A percentile compares a stretch with the other conserved stretches of the same genome.
Evolutionary conservation across 1,284 basidiomycete species (phyloP).

Genomic region (Pascua guehoae): DNA sequence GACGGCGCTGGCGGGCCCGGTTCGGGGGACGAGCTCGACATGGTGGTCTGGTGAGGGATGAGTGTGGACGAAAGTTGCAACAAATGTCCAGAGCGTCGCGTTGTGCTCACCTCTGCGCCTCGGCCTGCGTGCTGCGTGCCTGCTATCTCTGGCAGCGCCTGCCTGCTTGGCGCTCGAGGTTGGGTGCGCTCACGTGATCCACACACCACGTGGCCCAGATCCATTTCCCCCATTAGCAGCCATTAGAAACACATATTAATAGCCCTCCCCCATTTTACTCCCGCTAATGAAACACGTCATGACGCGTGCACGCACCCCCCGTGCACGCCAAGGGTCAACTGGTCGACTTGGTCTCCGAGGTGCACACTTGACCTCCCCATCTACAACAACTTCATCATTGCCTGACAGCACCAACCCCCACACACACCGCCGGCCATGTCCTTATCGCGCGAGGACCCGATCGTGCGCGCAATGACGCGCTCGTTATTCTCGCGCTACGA

Average conservation of each 20-base stretch:
- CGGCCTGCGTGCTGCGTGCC: too few species aligned
- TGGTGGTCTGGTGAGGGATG: background rate
- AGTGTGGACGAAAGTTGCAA: background rate
- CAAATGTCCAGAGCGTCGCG: too few species aligned
- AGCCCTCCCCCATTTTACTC: background rate
- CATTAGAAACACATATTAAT: background rate
- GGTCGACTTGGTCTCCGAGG: background rate
- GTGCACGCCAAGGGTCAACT: background rate
- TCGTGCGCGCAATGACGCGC: constrained; percentile 63
- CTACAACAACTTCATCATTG: background rate
- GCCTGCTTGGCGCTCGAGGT: too few species aligned
- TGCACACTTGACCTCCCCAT: background rate
- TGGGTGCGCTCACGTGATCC: too few species aligned
- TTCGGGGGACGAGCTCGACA: background rate
- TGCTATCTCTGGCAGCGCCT: too few species aligned
- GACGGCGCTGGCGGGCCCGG: background rate
- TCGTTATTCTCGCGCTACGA: constrained; percentile 72
- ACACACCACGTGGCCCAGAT: too few species aligned
- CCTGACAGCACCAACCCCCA: background rate
- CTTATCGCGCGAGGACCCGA: background rate
- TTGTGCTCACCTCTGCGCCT: too few species aligned
- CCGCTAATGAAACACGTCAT: background rate
- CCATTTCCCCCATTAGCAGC: too few species aligned
- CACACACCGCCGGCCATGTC: background rate
- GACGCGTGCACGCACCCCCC: background rate